Evolutionary conservation across 306 rosid genomes (phyloP).

Genomic region (Lupinus albus): DNA sequence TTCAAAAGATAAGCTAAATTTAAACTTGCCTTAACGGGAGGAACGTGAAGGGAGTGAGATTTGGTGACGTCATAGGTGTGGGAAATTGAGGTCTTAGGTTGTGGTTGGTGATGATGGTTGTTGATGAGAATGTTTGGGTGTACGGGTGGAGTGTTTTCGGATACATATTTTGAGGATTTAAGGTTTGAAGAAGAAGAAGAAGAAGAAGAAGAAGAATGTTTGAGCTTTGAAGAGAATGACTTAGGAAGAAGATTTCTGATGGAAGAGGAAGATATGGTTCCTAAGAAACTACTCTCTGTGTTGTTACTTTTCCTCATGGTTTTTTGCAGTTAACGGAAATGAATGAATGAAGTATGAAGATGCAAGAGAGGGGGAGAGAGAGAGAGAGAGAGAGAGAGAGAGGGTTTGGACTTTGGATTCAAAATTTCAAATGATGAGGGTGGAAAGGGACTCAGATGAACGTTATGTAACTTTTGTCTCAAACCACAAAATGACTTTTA

Average conservation of each 20-base stretch:
- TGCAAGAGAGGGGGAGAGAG: too few species aligned
- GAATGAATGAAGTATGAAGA: background rate
- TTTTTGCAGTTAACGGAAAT: background rate
- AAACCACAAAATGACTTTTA: too few species aligned
- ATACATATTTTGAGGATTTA: constrained; percentile 30
- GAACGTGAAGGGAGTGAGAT: constrained; percentile 18
- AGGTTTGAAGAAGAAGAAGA: constrained; percentile 26
- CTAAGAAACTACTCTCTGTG: constrained; percentile 54
- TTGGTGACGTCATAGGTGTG: constrained; percentile 16
- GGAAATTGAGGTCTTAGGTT: constrained; percentile 39
- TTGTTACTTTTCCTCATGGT: constrained; percentile 47
- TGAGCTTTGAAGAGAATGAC: constrained; percentile 61
- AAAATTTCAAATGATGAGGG: constrained; percentile 42
- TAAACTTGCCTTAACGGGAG: constrained; percentile 56
- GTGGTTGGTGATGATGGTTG: constrained; percentile 32
- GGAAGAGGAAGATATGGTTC: constrained; percentile 58
- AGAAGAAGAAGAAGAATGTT: background rate
- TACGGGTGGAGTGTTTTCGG: constrained; percentile 72
- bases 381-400: constrained; percentile 21
- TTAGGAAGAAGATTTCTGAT: constrained; percentile 68
- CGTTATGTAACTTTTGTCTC: too few species aligned
- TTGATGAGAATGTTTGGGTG: constrained; percentile 61
- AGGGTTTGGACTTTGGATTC: constrained; percentile 41
- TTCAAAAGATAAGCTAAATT: background rate
- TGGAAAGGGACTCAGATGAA: too few species aligned